Base-by-base conservation (phyloP, 768 basidiomycete species). In the Lactarius akahatsu region DNA sequence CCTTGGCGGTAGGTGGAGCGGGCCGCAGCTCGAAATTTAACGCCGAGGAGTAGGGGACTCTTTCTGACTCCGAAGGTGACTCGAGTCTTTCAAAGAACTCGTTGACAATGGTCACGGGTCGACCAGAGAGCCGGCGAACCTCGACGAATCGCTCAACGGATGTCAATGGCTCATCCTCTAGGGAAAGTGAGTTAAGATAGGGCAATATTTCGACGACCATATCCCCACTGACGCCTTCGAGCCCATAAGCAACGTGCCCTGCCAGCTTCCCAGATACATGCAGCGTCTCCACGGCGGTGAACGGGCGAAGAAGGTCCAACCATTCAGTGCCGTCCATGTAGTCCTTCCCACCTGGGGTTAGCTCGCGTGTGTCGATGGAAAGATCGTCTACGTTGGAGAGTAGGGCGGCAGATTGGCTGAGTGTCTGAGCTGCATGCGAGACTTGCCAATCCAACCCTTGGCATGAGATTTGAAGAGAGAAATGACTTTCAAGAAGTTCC, bases 381-480 rank as follows among this genome's bases (percentile, higher is more conserved):
- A 66, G 65, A 4, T 18, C 38, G 23, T 13, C n/a, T 23, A 66
- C 28, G 8, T 32, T 20, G 18, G 15, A 57, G 28, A 57, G 18
- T 23, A 41, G n/a, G 11, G 34, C 3, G 7, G 20, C 45, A 15
- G 13, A 4, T 32, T 57, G 60, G 10, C 10, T 7, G 20, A 54
- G 61, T 18, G 50, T 40, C 30, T 54, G 58, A 4, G 64, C 34
- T 6, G 55, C 18, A 13, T 58, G 59, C 2, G 50, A 59, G 47
- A 65, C 32, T 26, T 65, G 64, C 52, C 58, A 52, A 26, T 59
- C 47, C 15, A 59, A 15, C 16, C 9, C n/a, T 18, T 5, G 7
- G 40, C 64, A 65, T 16, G 28, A 23, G n/a, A 65, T 55, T 16
- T n/a, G 18, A 18, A 59, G 38, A n/a, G 23, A 34, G n/a, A 58